These are phyloP conservation scores for Somion occarium DNA, from an alignment of 1,284 basidiomycete species.

Conservation along the genomic window DNA sequence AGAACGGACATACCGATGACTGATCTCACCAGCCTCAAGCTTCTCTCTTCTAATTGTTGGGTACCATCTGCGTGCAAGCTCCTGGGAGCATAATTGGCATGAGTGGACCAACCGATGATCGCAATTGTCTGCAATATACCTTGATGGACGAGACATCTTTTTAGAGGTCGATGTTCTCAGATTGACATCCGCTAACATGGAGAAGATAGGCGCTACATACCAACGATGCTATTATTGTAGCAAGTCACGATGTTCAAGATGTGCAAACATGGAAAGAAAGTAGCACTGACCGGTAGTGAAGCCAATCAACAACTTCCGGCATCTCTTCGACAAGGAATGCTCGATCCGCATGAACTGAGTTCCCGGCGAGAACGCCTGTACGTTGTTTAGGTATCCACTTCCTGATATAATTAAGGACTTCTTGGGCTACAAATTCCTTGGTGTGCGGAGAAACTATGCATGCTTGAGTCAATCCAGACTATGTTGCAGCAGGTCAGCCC, in stretches of 20 bases:
- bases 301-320: conserved; percentile 69
- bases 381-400: conserved; percentile 64
- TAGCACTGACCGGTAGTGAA: conserved; percentile 62
- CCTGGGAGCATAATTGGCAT: conserved; percentile 35
- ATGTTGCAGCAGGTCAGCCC: neutral
- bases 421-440: conserved; percentile 47
- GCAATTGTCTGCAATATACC: conserved; percentile 30
- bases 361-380: conserved; percentile 72
- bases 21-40: conserved; percentile 31
- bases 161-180: conserved; percentile 3
- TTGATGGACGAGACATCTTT: conserved; percentile 82
- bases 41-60: conserved; percentile 27
- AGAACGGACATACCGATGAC: conserved; percentile 41
- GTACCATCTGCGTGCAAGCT: conserved; percentile 74
- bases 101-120: neutral
- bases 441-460: conserved; percentile 61
- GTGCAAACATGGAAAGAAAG: conserved; percentile 52
- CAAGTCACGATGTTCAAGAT: conserved; percentile 32
- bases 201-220: conserved; percentile 12
- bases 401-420: conserved; percentile 66
- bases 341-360: conserved; percentile 76
- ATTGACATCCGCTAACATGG: neutral
- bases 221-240: conserved; percentile 17
- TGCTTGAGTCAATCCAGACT: conserved; percentile 72
- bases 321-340: conserved; percentile 70